These are phyloP conservation scores for Naegleria gruberi DNA, from an alignment of 208 protist species.

Conservation along the genomic window DNA sequence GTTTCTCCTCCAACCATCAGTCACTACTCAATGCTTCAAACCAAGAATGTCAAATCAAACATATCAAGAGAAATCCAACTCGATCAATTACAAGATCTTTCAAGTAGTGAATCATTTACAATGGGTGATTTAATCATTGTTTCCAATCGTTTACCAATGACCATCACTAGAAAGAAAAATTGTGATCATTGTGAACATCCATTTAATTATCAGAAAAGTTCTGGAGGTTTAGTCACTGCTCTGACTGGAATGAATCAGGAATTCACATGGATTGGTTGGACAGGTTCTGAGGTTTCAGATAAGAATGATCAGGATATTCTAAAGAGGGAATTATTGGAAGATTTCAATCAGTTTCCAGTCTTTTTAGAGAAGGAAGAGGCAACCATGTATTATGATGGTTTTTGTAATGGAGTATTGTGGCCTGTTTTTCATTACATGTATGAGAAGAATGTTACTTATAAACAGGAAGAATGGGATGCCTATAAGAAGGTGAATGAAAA, in stretches of 20 bases:
- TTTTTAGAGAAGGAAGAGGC: conserved; percentile 23
- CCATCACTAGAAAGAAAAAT: background rate
- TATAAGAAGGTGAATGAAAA: conserved; percentile 46
- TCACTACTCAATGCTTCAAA: too few species aligned
- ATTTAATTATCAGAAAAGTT: conserved; percentile 17
- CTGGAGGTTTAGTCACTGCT: conserved; percentile 32
- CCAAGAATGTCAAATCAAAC: too few species aligned
- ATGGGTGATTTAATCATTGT: conserved; percentile 22
- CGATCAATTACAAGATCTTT: too few species aligned
- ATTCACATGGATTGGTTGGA: conserved; percentile 38
- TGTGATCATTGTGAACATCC: too few species aligned
- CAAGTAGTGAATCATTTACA: too few species aligned
- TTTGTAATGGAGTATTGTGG: conserved; percentile 45
- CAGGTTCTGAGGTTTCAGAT: background rate
- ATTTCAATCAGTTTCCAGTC: conserved; percentile 30
- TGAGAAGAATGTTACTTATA: conserved; percentile 27
- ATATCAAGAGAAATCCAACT: too few species aligned
- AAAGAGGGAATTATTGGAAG: background rate
- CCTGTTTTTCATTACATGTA: conserved; percentile 51
- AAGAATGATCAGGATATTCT: background rate
- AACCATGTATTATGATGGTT: conserved; percentile 18
- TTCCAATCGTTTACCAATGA: conserved; percentile 16
- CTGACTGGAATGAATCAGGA: conserved; percentile 30
- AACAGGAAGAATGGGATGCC: conserved; percentile 36
- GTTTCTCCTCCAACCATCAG: too few species aligned